Evolutionary conservation across 306 rosid genomes (phyloP), one percentile per base, ranked within the genome.

Genomic region (Chamaecrista fasciculata): DNA sequence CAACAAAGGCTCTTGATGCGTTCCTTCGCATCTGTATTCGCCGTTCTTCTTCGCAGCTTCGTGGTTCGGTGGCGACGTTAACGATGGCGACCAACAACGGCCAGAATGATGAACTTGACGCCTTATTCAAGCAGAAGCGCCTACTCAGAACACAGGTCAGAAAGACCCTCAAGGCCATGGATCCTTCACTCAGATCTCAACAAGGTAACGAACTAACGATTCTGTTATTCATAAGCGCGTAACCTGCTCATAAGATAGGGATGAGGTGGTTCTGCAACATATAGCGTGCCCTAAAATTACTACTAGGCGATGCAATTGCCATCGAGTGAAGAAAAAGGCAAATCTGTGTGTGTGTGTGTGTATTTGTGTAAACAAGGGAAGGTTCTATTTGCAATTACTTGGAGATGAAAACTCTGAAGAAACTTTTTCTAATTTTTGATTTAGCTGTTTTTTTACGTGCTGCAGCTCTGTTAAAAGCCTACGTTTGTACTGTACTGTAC

Each of bases 161-260:
- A 20, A 91, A 89, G 61, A 67, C 78, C 55, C 97, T 94, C 46
- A 94, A 84, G 40, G 72, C 89, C 34, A 87, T 91, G 69, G 91
- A 88, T 19, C 87, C 92, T 0, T 75, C 84, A 8, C 78, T 84
- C 77, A 82, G 96, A 79, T 86, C 92, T 73, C 86, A 80, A 16
- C 90, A 94, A 86, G 98, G 98, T 85, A 42, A 29, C 4, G 5
- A 5, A 2, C 1, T 36, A 36, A n/a, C 31, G 16, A 31, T 16
- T 34, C 14, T 62, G 0, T 5, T 16, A 44, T 50, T 56, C 3
- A 55, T 31, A 23, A 25, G 0, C 25, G 5, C 6, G 12, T 53
- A 9, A n/a, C n/a, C 21, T 33, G 15, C 19, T 10, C 2, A 8
- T 18, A 37, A n/a, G 25, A 67, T 31, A 19, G 21, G 26, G 23